Conservation (phyloP, 1,139 yeast genomes). For the Kurtzmaniella natalensis region DNA sequence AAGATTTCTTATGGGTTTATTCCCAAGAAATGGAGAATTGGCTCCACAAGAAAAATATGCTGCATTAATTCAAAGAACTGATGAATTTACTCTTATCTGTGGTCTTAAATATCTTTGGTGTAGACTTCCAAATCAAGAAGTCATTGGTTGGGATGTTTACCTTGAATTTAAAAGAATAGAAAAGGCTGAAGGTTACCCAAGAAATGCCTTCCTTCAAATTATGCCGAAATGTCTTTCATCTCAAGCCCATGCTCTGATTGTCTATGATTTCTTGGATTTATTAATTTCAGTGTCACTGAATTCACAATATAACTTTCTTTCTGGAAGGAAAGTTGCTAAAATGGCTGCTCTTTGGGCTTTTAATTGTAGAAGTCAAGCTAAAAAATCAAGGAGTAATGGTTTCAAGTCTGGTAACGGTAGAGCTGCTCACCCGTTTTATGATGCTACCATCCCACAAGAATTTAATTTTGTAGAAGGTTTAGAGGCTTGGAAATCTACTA, state of each 20-base stretch:
- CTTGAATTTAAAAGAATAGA: slow-evolving; percentile 65
- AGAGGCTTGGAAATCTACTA: slow-evolving; percentile 72
- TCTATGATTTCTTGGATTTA: slow-evolving; percentile 80
- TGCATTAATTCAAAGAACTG: slow-evolving; percentile 41
- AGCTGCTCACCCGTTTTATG: slow-evolving; percentile 29
- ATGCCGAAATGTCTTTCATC: slow-evolving; percentile 83
- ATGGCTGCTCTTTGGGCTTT: slow-evolving; percentile 92
- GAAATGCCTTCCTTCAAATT: slow-evolving; percentile 66
- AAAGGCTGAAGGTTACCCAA: slow-evolving; percentile 59
- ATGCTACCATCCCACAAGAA: slow-evolving; percentile 36
- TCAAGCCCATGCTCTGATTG: slow-evolving; percentile 85
- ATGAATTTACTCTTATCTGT: slow-evolving; percentile 66
- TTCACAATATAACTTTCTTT: slow-evolving; percentile 71
- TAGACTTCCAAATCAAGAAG: slow-evolving; percentile 71
- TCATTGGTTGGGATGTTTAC: slow-evolving; percentile 85
- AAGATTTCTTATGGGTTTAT: slow-evolving; percentile 45
- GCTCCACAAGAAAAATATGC: slow-evolving; percentile 26
- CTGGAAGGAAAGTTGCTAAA: slow-evolving; percentile 75
- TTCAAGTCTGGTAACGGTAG: slow-evolving; percentile 8
- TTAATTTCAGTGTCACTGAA: slow-evolving; percentile 79
- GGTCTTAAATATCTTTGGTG: slow-evolving; percentile 84
- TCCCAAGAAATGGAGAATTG: slow-evolving; percentile 48
- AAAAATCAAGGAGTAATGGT: slow-evolving; percentile 1
- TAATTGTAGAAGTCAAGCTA: slow-evolving; percentile 19
- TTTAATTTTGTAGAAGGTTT: slow-evolving; percentile 65